phyloP scores from a whole-genome alignment of 2,329 filamentous ascomycete species.

The Fusarium dlaminii region DNA sequence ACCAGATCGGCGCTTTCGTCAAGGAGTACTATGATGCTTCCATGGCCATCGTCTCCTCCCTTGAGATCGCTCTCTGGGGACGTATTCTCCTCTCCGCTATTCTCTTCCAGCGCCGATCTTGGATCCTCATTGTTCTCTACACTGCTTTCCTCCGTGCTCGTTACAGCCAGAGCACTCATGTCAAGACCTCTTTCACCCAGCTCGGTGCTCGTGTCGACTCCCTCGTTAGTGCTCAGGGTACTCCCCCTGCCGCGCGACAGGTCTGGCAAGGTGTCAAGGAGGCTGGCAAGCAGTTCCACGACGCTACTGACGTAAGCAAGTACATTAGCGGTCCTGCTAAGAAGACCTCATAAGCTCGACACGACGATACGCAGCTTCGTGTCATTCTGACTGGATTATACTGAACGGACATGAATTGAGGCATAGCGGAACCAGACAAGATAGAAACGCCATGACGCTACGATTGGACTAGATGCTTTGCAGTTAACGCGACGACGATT shows the following conservation, averaged over 20 bases:
- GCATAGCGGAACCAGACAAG: conserved; percentile 30
- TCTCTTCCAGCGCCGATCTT: conserved; percentile 89
- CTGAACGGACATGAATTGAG: background rate
- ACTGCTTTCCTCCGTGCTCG: conserved; percentile 91
- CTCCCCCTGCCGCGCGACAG: conserved; percentile 80
- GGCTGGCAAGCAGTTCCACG: conserved; percentile 76
- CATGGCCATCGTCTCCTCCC: conserved; percentile 89
- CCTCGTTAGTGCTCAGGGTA: conserved; percentile 84
- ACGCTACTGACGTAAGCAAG: conserved; percentile 79
- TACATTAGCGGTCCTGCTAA: conserved; percentile 70
- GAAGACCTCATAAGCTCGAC: conserved; percentile 52
- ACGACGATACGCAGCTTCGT: background rate
- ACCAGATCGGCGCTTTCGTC: conserved; percentile 90
- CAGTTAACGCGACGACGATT: conserved; percentile 18
- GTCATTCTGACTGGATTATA: background rate
- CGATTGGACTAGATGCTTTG: conserved; percentile 29
- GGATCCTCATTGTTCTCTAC: conserved; percentile 88
- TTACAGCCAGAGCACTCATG: conserved; percentile 89
- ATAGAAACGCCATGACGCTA: conserved; percentile 29
- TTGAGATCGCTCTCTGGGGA: conserved; percentile 89
- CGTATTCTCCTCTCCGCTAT: conserved; percentile 83
- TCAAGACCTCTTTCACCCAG: conserved; percentile 82
- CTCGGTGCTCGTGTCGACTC: conserved; percentile 81
- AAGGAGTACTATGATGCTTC: conserved; percentile 98
- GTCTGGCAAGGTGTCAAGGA: conserved; percentile 85